Evolutionary conservation across 164 flowering plant species (phyloP), one percentile per base, ranked within the genome.

Genomic region (Nymphaea colorata): DNA sequence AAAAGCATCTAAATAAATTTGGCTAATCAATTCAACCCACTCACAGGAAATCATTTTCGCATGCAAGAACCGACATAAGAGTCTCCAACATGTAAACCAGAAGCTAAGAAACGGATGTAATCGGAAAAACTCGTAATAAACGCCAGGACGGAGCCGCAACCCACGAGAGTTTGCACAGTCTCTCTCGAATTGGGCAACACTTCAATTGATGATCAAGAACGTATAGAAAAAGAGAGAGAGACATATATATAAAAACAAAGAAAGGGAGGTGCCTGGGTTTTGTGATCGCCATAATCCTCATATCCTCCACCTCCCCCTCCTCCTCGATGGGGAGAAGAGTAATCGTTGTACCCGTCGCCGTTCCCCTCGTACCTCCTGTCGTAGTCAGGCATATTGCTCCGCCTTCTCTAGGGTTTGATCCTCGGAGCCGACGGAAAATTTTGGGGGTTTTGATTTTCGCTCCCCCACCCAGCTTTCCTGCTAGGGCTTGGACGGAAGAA

Each of bases 361-460:
- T 87, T 81, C 3, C 76, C 86, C 5, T 85, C 89, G 80, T 82
- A 82, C 51, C 84, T 76, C 42, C 71, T 83, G 41, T 69, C 75
- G 82, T 81, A 83, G 55, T 84, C 86, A 59, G 85, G 64, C 92
- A 87, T 87, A 57, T 47, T 44, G 5, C 44, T 44, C 6, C 65
- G 45, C 36, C 41, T 3, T 44, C 65, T 6, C 43, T 53, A 25
- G 36, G 36, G 36, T 25, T 25, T 25, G 36, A 25, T 25, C 16
- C 45, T 0, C 36, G 36, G 55, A 53, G 61, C 18, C 43, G 61
- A 69, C 15, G 44, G 15, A 18, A 25, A 25, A 44, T 43, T 69
- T 47, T 69, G 63, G 71, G 71, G 71, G 66, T 69, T 69, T 10
- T 12, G 44, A 4, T 25, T 25, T 25, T 25, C 36, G 36, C 36